Conservation (phyloP, 148 eudicot genomes). For the Bassia scoparia region DNA sequence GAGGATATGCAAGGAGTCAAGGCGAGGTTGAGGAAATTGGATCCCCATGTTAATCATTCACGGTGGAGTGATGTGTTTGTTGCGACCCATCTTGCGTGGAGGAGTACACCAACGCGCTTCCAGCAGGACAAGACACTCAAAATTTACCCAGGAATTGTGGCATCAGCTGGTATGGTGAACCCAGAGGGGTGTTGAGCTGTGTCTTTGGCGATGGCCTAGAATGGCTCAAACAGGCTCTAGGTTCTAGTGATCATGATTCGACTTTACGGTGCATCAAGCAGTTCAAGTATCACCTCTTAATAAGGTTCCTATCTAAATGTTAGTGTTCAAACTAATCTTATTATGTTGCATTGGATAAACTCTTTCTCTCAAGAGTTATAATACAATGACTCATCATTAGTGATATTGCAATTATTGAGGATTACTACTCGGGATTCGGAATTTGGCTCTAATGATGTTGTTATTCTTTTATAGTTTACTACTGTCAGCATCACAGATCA, state of each 20-base stretch:
- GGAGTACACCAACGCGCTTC: slow-evolving; percentile 62
- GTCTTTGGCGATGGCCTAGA: slow-evolving; percentile 81
- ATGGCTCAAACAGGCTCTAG: slow-evolving; percentile 63
- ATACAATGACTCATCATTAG: neutral
- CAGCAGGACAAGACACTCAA: slow-evolving; percentile 75
- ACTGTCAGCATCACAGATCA: neutral
- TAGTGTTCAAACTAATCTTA: neutral
- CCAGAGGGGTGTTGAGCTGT: slow-evolving; percentile 57
- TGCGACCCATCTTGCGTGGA: slow-evolving; percentile 86
- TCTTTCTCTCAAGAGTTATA: neutral
- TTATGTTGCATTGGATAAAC: neutral
- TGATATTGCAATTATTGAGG: too few relatives aligned
- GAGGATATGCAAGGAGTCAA: slow-evolving; percentile 73
- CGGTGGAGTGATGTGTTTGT: slow-evolving; percentile 68
- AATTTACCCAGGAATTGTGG: slow-evolving; percentile 85
- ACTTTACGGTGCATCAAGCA: neutral
- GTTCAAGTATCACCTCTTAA: neutral
- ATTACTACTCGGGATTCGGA: neutral
- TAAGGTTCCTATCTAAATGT: neutral
- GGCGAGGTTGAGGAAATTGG: slow-evolving; percentile 54
- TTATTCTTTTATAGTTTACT: neutral
- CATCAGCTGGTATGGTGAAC: slow-evolving; percentile 90
- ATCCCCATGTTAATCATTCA: slow-evolving; percentile 68
- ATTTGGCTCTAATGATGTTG: neutral
- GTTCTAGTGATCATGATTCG: slow-evolving; percentile 9